Percentiles rank a stretch among this genome's conserved stretches.
Evolutionary conservation across 73 alveolate species (phyloP).

Genomic region (Durusdinium trenchii): DNA sequence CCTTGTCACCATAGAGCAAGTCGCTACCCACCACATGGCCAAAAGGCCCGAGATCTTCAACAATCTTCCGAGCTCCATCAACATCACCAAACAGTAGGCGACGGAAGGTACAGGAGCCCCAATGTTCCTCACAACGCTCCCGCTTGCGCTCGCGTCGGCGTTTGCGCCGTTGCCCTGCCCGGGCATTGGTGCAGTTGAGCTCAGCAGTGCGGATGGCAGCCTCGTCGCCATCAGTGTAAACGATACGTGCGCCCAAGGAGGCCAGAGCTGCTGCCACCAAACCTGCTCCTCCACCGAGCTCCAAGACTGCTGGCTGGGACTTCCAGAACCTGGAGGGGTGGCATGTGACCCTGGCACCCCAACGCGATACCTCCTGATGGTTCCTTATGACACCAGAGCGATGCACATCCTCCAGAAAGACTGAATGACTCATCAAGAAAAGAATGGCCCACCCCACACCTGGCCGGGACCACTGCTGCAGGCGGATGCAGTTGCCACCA

Average conservation of each 20-base stretch:
- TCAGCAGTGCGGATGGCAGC: not conserved
- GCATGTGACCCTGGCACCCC: too few species aligned
- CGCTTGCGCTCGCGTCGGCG: not conserved
- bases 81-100: not conserved
- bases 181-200: not conserved
- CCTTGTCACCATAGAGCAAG: not conserved
- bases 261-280: not conserved
- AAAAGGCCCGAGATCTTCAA: conserved; percentile 23
- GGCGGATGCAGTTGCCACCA: conserved; percentile 24
- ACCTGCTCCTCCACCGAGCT: not conserved
- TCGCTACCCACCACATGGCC: conserved; percentile 67
- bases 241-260: not conserved
- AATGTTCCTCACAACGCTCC: not conserved
- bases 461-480: not conserved
- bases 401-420: not conserved
- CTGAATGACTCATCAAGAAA: not conserved
- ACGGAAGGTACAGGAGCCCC: not conserved
- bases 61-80: not conserved
- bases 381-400: not conserved
- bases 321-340: not conserved
- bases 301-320: not conserved
- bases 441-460: not conserved
- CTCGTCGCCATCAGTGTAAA: not conserved
- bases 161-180: not conserved
- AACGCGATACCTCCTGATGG: too few species aligned